phyloP scores from a whole-genome alignment of 352 stramenopile genomes.

The Globisporangium orthogonon region DNA sequence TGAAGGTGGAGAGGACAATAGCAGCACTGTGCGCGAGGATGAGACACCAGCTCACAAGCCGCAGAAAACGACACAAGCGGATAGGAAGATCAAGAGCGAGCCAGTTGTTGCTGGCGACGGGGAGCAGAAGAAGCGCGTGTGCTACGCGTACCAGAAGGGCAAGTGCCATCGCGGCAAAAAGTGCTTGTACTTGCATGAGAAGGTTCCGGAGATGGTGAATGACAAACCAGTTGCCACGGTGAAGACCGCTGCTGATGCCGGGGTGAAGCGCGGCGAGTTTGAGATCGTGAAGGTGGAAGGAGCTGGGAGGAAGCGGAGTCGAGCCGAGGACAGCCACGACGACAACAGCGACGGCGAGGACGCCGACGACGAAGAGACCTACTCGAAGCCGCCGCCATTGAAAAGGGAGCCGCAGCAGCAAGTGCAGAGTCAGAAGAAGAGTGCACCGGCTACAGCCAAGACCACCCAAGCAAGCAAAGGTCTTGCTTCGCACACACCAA shows the following conservation, averaged over 20 bases:
- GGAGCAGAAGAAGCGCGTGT: slow-evolving; percentile 42
- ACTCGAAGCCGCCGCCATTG: not conserved
- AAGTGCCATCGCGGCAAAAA: slow-evolving; percentile 67
- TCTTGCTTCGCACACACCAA: not conserved
- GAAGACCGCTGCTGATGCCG: slow-evolving; percentile 5
- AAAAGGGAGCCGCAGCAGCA: not conserved
- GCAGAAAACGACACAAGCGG: not conserved
- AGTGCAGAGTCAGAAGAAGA: not conserved
- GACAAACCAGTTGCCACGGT: slow-evolving; percentile 9
- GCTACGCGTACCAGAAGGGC: slow-evolving; percentile 72
- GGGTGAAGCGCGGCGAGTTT: slow-evolving; percentile 19
- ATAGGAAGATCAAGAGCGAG: slow-evolving; percentile 3
- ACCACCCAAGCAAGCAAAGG: not conserved
- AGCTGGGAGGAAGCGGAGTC: slow-evolving; percentile 20
- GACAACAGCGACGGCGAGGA: slow-evolving; percentile 14
- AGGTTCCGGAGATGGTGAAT: slow-evolving; percentile 23
- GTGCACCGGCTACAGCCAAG: not conserved
- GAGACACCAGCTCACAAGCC: not conserved
- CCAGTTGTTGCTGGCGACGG: not conserved
- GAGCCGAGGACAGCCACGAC: slow-evolving; percentile 20
- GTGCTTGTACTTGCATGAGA: slow-evolving; percentile 57
- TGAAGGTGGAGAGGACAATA: not conserved
- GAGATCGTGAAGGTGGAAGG: slow-evolving; percentile 27
- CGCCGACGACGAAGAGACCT: slow-evolving; percentile 17
- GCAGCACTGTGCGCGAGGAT: not conserved